A percentile compares a stretch with the other conserved stretches of the same genome.
Conservation (phyloP, 257 asterid species). For the Solanum habrochaites region DNA sequence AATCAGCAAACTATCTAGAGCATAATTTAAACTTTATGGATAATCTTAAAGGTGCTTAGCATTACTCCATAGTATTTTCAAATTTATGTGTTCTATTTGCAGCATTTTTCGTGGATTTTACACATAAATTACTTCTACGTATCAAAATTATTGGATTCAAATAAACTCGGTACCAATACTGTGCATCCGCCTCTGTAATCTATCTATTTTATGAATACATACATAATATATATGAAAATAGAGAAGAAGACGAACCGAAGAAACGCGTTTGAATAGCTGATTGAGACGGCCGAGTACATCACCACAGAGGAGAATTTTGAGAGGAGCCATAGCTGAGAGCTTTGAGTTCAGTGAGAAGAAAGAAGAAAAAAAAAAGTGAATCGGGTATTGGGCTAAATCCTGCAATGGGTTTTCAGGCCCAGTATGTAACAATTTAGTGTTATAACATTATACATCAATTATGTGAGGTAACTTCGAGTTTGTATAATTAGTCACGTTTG, state of each 20-base stretch:
- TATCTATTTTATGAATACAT: background rate
- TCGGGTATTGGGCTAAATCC: background rate
- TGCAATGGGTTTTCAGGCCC: background rate
- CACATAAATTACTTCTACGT: background rate
- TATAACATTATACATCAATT: background rate
- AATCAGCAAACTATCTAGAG: background rate
- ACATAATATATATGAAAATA: background rate
- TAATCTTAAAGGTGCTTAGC: background rate
- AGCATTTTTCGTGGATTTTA: background rate
- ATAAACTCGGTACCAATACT: background rate
- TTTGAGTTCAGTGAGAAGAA: background rate
- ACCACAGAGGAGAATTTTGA: slow-evolving; percentile 85
- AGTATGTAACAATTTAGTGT: background rate
- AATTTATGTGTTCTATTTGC: background rate
- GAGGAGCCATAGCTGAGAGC: slow-evolving; percentile 35
- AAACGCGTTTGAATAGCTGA: slow-evolving; percentile 79
- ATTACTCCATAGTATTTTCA: background rate
- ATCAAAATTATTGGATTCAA: background rate
- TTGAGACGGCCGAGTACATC: slow-evolving; percentile 87
- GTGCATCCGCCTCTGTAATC: background rate
- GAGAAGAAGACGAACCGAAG: slow-evolving; percentile 21
- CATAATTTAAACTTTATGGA: background rate
- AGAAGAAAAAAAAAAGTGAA: background rate
- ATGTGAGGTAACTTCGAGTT: too few relatives aligned
- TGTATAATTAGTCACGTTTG: too few relatives aligned